Percentiles rank a stretch among this genome's conserved stretches.
phyloP scores from a whole-genome alignment of 331 rosid genomes.

The Rhamnella rubrinervis region DNA sequence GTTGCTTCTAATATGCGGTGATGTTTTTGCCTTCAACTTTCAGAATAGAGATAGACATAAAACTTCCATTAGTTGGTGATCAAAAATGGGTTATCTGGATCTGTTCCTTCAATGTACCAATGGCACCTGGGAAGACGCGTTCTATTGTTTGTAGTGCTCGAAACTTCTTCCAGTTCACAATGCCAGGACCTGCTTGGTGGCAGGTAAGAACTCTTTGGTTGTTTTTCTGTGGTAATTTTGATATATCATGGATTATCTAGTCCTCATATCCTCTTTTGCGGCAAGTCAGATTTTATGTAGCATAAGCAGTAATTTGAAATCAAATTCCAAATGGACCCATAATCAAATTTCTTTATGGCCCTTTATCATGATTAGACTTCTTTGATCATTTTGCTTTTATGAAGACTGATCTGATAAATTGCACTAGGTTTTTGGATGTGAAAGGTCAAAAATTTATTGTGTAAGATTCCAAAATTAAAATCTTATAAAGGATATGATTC shows the following conservation, averaged over 20 bases:
- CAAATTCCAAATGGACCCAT: too few relatives aligned
- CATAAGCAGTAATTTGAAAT: too few relatives aligned
- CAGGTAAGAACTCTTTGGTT: conserved; percentile 52
- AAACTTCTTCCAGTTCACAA: conserved; percentile 85
- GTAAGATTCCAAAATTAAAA: background rate
- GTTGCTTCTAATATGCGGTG: conserved; percentile 20
- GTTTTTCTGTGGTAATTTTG: background rate
- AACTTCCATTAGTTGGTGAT: conserved; percentile 80
- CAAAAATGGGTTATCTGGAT: conserved; percentile 96
- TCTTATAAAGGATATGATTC: background rate
- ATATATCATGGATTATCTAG: background rate
- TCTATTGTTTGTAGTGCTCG: conserved; percentile 97
- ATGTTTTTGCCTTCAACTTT: conserved; percentile 11
- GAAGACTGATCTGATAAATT: too few relatives aligned
- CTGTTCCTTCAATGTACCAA: conserved; percentile 93
- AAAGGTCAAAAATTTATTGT: background rate
- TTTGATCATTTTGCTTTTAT: too few relatives aligned
- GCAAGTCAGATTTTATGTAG: background rate
- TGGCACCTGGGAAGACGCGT: conserved; percentile 98
- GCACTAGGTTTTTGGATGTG: background rate
- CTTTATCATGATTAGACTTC: too few relatives aligned
- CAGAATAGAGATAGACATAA: conserved; percentile 85
- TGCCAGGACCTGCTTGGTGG: conserved; percentile 98
- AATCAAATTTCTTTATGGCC: too few relatives aligned
- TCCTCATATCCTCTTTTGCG: background rate